Conservation (phyloP, 2,329 filamentous ascomycete genomes). For the Nothomitra cinnamomea region DNA sequence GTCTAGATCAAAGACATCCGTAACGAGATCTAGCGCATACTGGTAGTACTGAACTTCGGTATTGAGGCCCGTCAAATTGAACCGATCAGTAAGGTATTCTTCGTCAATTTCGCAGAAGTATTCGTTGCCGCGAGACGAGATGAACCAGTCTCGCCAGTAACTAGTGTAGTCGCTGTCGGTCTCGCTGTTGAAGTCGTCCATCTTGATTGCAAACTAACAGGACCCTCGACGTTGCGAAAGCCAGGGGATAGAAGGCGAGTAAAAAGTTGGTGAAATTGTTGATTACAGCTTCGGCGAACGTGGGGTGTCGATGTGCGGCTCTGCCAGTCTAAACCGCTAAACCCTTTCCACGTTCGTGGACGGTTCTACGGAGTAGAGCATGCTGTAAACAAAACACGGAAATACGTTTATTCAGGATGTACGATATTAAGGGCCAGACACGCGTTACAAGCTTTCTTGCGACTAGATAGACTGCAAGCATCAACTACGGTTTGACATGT, state of each 20-base stretch:
- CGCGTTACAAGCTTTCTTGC: too few relatives aligned
- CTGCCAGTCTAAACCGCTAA: too few relatives aligned
- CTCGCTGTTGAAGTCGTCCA: constrained; percentile 97
- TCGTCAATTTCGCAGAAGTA: constrained; percentile 99
- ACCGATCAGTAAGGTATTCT: constrained; percentile 93
- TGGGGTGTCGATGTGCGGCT: too few relatives aligned
- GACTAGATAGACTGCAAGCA: too few relatives aligned
- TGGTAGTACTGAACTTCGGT: constrained; percentile 98
- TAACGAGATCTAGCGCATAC: constrained; percentile 92
- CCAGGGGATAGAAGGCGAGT: neutral
- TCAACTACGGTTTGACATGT: too few relatives aligned
- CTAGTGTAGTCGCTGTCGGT: constrained; percentile 98
- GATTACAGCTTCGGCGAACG: too few relatives aligned
- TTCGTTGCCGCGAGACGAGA: constrained; percentile 91
- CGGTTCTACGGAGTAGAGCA: too few relatives aligned
- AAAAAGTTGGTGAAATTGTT: neutral
- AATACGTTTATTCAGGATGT: too few relatives aligned
- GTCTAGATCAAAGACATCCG: constrained; percentile 95
- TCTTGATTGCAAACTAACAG: constrained; percentile 23
- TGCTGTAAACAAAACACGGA: too few relatives aligned
- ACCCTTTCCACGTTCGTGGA: too few relatives aligned
- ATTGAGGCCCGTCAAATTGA: constrained; percentile 94
- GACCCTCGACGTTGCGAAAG: neutral
- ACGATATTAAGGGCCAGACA: too few relatives aligned
- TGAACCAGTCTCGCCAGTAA: constrained; percentile 99